Conservation (phyloP, 352 stramenopile species). For the Globisporangium radiosum region DNA sequence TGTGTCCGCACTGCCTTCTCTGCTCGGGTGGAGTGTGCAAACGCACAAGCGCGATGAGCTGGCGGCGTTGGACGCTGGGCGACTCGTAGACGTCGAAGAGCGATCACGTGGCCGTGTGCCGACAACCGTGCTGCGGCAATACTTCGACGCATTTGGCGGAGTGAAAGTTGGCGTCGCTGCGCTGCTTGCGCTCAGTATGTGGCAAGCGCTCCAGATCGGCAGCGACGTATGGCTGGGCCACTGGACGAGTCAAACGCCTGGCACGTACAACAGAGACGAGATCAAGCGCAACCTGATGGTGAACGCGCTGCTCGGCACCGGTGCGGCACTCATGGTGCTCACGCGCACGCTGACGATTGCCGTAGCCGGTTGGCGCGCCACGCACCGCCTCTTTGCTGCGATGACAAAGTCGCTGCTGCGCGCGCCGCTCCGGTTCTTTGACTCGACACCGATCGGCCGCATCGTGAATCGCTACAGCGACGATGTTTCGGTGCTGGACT, state of each 20-base stretch:
- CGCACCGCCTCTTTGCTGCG: slow-evolving; percentile 54
- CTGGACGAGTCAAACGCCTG: slow-evolving; percentile 69
- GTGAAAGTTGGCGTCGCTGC: slow-evolving; percentile 5
- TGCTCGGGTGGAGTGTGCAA: background rate
- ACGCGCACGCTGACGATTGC: slow-evolving; percentile 19
- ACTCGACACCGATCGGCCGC: slow-evolving; percentile 73
- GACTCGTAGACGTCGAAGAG: slow-evolving; percentile 4
- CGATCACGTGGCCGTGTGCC: slow-evolving; percentile 10
- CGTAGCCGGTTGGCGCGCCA: slow-evolving; percentile 19
- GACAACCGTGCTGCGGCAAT: slow-evolving; percentile 7
- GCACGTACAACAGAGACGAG: slow-evolving; percentile 31
- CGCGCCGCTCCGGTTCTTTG: slow-evolving; percentile 84
- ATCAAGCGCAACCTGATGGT: slow-evolving; percentile 8
- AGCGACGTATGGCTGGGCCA: slow-evolving; percentile 80
- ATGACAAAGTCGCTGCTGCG: slow-evolving; percentile 68
- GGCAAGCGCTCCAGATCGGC: slow-evolving; percentile 43
- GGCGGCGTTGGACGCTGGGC: slow-evolving; percentile 2
- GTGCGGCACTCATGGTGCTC: slow-evolving; percentile 21
- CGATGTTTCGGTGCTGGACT: slow-evolving; percentile 62
- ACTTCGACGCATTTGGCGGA: slow-evolving; percentile 9
- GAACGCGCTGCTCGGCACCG: slow-evolving; percentile 16
- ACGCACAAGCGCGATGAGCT: slow-evolving; percentile 1
- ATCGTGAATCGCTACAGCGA: slow-evolving; percentile 86
- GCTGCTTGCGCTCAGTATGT: slow-evolving; percentile 28
- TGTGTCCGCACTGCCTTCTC: background rate